These are phyloP conservation scores for Epichloe coenophiala DNA, from an alignment of 2,329 filamentous ascomycete genomes.

Conservation along the genomic window DNA sequence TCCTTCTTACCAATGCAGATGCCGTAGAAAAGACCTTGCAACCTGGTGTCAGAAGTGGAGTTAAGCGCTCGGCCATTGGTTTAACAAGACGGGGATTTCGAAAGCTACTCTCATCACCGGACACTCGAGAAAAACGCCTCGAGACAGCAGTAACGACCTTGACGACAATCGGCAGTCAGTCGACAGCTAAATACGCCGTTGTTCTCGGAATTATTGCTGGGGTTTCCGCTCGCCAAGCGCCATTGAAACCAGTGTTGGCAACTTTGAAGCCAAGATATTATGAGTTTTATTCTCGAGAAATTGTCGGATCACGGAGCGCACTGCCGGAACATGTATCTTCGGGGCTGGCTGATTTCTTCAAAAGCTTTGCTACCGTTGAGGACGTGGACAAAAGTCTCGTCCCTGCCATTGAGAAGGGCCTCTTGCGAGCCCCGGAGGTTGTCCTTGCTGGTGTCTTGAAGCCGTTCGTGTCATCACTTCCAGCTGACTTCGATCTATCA, in stretches of 20 bases:
- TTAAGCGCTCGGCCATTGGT: constrained; percentile 61
- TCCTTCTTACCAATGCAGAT: constrained; percentile 57
- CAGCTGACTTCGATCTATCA: constrained; percentile 62
- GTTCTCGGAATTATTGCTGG: constrained; percentile 79
- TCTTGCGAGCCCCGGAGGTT: constrained; percentile 82
- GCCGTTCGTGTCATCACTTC: constrained; percentile 57
- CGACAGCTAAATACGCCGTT: constrained; percentile 57
- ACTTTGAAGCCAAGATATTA: constrained; percentile 58
- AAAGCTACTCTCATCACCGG: constrained; percentile 49
- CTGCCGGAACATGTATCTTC: constrained; percentile 60
- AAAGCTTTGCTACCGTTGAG: constrained; percentile 55
- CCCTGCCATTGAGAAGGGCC: constrained; percentile 73
- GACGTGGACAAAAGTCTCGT: constrained; percentile 66
- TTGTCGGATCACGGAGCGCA: constrained; percentile 62
- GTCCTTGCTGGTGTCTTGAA: constrained; percentile 68
- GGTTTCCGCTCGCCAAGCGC: constrained; percentile 60
- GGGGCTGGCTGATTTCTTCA: constrained; percentile 72
- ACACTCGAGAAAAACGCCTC: constrained; percentile 45
- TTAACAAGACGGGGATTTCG: constrained; percentile 70
- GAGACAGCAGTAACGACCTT: constrained; percentile 51
- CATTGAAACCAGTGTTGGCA: constrained; percentile 48
- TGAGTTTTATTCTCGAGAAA: constrained; percentile 72
- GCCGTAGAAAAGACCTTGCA: constrained; percentile 67
- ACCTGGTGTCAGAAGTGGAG: constrained; percentile 44
- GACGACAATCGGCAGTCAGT: constrained; percentile 50